Evolutionary conservation across 805 yeast species (phyloP).

Genomic region (Komagataella phaffii): DNA sequence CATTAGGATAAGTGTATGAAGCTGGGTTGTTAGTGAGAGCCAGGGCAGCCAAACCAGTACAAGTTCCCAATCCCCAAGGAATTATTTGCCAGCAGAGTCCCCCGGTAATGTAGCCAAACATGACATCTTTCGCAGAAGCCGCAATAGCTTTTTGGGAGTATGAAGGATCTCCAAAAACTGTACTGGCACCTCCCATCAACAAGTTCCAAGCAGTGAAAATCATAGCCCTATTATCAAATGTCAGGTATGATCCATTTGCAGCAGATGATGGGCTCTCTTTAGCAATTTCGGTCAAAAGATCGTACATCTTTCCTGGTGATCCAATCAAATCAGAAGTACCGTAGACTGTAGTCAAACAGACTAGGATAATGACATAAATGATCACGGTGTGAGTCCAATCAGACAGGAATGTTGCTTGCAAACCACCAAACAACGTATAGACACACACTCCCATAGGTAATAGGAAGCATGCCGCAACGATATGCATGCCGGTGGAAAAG

Average conservation of each 20-base stretch:
- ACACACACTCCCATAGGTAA: conserved; percentile 32
- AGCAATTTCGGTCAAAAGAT: conserved; percentile 12
- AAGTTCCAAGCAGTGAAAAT: conserved; percentile 11
- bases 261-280: conserved; percentile 7
- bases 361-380: conserved; percentile 22
- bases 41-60: conserved; percentile 20
- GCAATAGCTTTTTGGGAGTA: conserved; percentile 19
- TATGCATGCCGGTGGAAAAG: conserved; percentile 28
- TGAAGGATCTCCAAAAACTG: conserved; percentile 17
- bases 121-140: conserved; percentile 12
- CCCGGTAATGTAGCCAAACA: conserved; percentile 18
- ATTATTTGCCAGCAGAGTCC: conserved; percentile 19
- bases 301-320: conserved; percentile 20
- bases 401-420: conserved; percentile 36
- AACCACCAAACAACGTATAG: conserved; percentile 36
- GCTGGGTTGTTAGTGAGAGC: conserved; percentile 18
- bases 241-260: conserved; percentile 14
- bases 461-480: conserved; percentile 29
- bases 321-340: conserved; percentile 17
- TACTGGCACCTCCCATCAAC: conserved; percentile 12
- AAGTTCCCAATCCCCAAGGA: conserved; percentile 17
- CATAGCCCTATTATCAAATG: conserved; percentile 18
- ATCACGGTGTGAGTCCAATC: conserved; percentile 38
- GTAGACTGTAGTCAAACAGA: conserved; percentile 13
- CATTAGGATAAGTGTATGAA: conserved; percentile 26